Conservation (phyloP, 108 stramenopile species). For the Nannochloropsis oceanica region DNA sequence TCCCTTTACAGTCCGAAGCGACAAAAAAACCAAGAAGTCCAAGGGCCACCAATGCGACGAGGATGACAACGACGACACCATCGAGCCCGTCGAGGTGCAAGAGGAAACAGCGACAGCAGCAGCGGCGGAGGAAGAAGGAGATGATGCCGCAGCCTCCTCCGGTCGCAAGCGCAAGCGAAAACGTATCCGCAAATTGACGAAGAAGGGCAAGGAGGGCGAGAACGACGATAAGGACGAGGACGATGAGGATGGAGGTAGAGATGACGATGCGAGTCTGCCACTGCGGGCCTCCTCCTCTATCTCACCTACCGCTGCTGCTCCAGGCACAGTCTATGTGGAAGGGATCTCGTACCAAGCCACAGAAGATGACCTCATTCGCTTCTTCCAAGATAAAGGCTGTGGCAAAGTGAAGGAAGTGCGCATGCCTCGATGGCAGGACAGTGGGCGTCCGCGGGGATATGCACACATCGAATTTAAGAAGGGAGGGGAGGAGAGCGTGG, state of each 20-base stretch:
- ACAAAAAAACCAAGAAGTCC: no score
- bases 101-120: background rate
- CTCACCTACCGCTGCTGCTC: background rate
- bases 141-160: no score
- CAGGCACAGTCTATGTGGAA: slow-evolving; percentile 66
- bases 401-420: slow-evolving; percentile 54
- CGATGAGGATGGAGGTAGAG: background rate
- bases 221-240: background rate
- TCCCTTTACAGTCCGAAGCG: no score
- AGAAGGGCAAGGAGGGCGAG: slow-evolving; percentile 3
- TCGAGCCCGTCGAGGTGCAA: background rate
- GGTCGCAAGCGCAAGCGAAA: slow-evolving; percentile 15
- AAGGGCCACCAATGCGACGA: background rate
- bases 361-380: slow-evolving; percentile 51
- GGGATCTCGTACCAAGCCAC: slow-evolving; percentile 65
- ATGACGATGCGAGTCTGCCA: background rate
- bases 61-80: background rate
- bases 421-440: slow-evolving; percentile 79
- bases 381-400: slow-evolving; percentile 44
- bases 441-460: slow-evolving; percentile 73
- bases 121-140: no score
- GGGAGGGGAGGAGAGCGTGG: slow-evolving; percentile 13
- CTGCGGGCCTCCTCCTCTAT: background rate
- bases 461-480: slow-evolving; percentile 72
- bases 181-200: slow-evolving; percentile 2